Evolutionary conservation across 164 flowering plant species (phyloP), one percentile per base, ranked within the genome.

Genomic region (Dillenia turbinata): DNA sequence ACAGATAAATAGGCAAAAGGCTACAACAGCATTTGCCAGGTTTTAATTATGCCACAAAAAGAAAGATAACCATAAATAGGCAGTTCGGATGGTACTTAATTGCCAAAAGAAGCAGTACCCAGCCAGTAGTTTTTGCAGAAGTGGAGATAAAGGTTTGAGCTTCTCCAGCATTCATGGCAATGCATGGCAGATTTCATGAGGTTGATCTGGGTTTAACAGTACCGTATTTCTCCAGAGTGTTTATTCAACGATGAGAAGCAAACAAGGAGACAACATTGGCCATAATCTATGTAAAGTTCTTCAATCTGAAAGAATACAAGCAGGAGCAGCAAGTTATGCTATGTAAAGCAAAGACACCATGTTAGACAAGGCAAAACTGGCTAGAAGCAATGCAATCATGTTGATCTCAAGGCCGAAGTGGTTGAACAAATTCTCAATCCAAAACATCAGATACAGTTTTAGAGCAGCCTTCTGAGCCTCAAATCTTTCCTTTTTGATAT

Each of bases 401-500:
- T 79, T 95, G 16, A 95, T 87, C 87, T 95, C 97, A 46, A 95
- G 97, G 59, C 99, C 97, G 69, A 84, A 87, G 57, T 88, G 91
- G 60, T 83, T 92, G 76, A 85, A 95, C 79, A 85, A 62, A 74
- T 95, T 92, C 70, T 95, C 97, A 43, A 84, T 70, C 97, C 99
- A 88, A 78, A 85, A 92, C 68, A 83, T 92, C 79, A 90, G 44
- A 68, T 84, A 90, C 15, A 86, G 65, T 71, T 83, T 87, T 13
- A 92, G 70, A 15, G 92, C 75, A 19, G 78, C 73, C 75, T 70
- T 88, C 76, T 95, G 99, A 68, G 77, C 80, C 60, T 90, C 96
- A 73, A 85, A 80, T 73, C 99, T 84, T 72, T 92, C 97, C 59
- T 78, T 86, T 66, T 75, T 64, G 74, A 92, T 75, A 45, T 81